phyloP scores from a whole-genome alignment of 2,329 filamentous ascomycete species.

The Pseudogymnoascus sp. region DNA sequence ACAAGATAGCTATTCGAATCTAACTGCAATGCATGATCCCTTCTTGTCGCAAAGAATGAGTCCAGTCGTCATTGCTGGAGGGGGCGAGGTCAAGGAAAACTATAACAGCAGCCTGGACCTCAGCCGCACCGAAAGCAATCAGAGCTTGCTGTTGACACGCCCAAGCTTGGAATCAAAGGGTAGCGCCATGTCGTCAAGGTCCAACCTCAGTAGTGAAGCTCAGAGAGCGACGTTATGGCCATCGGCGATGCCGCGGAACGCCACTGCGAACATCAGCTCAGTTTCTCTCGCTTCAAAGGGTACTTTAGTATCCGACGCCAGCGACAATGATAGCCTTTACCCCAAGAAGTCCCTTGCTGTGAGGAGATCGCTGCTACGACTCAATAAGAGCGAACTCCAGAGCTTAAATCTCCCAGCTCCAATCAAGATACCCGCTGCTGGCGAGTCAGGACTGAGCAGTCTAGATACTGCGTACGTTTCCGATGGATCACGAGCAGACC shows the following conservation, averaged over 20 bases:
- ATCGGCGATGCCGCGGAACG: slow-evolving; percentile 39
- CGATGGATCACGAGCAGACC: slow-evolving; percentile 44
- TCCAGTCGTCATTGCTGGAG: slow-evolving; percentile 54
- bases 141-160: slow-evolving; percentile 35
- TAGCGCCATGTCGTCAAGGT: slow-evolving; percentile 21
- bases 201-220: slow-evolving; percentile 28
- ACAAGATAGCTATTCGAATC: slow-evolving; percentile 41
- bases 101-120: slow-evolving; percentile 45
- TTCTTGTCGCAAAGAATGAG: slow-evolving; percentile 55
- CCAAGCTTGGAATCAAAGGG: slow-evolving; percentile 38
- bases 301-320: slow-evolving; percentile 40
- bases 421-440: slow-evolving; percentile 36
- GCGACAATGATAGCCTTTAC: slow-evolving; percentile 41
- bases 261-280: slow-evolving; percentile 14
- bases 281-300: slow-evolving; percentile 13
- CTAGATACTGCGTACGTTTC: slow-evolving; percentile 49
- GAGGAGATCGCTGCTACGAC: slow-evolving; percentile 45
- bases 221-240: slow-evolving; percentile 43
- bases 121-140: slow-evolving; percentile 41
- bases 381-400: slow-evolving; percentile 37
- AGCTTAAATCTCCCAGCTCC: slow-evolving; percentile 44
- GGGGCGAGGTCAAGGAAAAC: slow-evolving; percentile 54
- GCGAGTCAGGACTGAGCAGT: slow-evolving; percentile 43
- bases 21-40: slow-evolving; percentile 38
- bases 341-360: slow-evolving; percentile 46